phyloP scores from a whole-genome alignment of 768 basidiomycete genomes.

The Pulveroboletus sp. region DNA sequence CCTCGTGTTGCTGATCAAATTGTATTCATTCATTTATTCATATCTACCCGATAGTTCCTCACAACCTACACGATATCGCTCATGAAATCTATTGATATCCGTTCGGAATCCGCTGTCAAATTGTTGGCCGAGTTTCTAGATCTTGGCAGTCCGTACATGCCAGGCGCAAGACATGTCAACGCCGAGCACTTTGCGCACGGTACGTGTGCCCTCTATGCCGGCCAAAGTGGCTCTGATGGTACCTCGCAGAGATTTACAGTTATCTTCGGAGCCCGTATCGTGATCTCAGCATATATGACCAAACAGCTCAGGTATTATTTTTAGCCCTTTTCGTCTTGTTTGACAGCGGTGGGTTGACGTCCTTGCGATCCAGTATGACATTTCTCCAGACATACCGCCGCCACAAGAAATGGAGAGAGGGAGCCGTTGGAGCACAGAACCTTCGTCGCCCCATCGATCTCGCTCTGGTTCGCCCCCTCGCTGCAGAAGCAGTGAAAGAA shows the following conservation, averaged over 20 bases:
- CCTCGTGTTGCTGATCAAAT: constrained; percentile 3
- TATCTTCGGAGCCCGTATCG: constrained; percentile 88
- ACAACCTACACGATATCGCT: constrained; percentile 86
- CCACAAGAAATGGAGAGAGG: constrained; percentile 25
- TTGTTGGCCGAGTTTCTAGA: constrained; percentile 88
- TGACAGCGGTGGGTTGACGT: constrained; percentile 7
- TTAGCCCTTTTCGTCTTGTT: background rate
- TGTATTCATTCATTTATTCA: constrained; percentile 17
- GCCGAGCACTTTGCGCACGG: constrained; percentile 96
- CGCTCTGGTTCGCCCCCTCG: constrained; percentile 23
- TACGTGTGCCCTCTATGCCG: constrained; percentile 32
- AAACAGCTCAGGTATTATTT: constrained; percentile 67
- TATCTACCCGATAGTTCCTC: constrained; percentile 60
- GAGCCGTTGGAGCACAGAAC: constrained; percentile 27
- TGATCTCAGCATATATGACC: constrained; percentile 81
- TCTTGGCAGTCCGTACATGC: constrained; percentile 56
- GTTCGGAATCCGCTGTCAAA: constrained; percentile 83
- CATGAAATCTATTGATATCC: constrained; percentile 91
- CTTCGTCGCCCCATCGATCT: constrained; percentile 21
- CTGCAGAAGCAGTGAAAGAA: constrained; percentile 8
- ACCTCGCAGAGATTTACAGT: constrained; percentile 71
- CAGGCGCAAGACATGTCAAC: constrained; percentile 58
- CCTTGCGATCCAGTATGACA: constrained; percentile 53
- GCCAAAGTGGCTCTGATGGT: background rate
- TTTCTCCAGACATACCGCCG: constrained; percentile 41